Conservation (phyloP, 179 eudicot species). For the Dionaea muscipula region DNA sequence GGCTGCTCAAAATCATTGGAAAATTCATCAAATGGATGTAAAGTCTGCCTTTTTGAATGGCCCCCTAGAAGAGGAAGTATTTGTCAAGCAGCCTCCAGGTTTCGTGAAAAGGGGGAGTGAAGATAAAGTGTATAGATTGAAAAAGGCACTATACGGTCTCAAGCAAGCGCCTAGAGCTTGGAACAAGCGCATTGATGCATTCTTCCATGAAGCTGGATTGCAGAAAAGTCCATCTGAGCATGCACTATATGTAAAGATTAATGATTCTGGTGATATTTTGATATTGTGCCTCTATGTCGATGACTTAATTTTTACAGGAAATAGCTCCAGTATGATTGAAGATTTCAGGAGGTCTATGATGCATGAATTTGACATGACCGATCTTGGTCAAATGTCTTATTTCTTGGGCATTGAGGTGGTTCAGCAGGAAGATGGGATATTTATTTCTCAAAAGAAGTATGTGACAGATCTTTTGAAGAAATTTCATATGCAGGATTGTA, state of each 20-base stretch:
- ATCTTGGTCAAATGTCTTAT: not conserved
- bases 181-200: constrained; percentile 8
- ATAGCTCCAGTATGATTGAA: not conserved
- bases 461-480: not conserved
- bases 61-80: constrained; percentile 1
- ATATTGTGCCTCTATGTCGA: constrained; percentile 4
- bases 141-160: constrained; percentile 7
- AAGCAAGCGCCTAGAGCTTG: constrained; percentile 14
- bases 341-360: not conserved
- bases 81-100: constrained; percentile 1
- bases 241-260: not conserved
- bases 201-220: constrained; percentile 4
- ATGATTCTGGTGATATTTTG: not conserved
- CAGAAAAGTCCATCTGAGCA: constrained; percentile 9
- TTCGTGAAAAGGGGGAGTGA: not conserved
- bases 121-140: constrained; percentile 6
- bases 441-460: constrained; percentile 2
- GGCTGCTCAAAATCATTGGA: not conserved
- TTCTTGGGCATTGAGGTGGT: not conserved
- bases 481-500: not conserved
- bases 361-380: not conserved
- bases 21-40: not conserved
- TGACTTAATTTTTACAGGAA: not conserved
- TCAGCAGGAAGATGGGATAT: not conserved
- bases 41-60: constrained; percentile 4